Conservation (phyloP, 1,139 yeast genomes). For the Hansenula sp. region DNA sequence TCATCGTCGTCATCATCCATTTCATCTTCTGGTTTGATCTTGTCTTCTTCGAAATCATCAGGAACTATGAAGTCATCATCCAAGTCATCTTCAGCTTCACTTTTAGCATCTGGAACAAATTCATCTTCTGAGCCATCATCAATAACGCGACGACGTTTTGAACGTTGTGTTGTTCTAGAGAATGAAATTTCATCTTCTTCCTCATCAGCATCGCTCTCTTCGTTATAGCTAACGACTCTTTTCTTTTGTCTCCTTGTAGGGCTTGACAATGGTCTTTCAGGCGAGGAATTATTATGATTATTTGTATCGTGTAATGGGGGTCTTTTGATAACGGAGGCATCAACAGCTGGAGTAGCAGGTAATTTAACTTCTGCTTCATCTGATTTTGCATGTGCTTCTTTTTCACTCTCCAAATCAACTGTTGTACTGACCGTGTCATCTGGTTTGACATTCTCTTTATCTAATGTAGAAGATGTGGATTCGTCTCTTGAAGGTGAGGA, state of each 20-base stretch:
- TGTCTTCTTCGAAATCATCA: conserved; percentile 13
- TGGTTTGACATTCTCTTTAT: conserved; percentile 5
- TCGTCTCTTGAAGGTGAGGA: conserved; percentile 16
- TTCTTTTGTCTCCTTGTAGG: conserved; percentile 19
- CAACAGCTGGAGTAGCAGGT: conserved; percentile 5
- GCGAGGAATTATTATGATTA: not conserved
- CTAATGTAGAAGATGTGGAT: conserved; percentile 1
- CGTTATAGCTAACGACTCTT: conserved; percentile 34
- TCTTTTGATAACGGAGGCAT: conserved; percentile 13
- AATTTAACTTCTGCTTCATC: not conserved
- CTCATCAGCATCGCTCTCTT: conserved; percentile 32
- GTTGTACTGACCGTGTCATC: not conserved
- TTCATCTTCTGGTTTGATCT: conserved; percentile 10
- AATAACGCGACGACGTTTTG: conserved; percentile 25
- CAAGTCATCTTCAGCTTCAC: conserved; percentile 22
- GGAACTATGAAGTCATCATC: conserved; percentile 10
- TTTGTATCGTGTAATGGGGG: conserved; percentile 12
- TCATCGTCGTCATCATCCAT: conserved; percentile 31
- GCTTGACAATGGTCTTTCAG: conserved; percentile 14
- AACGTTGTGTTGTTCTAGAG: conserved; percentile 14
- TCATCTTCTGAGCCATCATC: conserved; percentile 26
- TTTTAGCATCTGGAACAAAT: conserved; percentile 21
- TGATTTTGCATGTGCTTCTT: too few species aligned
- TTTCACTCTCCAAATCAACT: not conserved
- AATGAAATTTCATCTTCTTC: conserved; percentile 26